These are phyloP conservation scores for Aurinia saxatilis DNA, from an alignment of 345 rosid genomes.

Conservation along the genomic window DNA sequence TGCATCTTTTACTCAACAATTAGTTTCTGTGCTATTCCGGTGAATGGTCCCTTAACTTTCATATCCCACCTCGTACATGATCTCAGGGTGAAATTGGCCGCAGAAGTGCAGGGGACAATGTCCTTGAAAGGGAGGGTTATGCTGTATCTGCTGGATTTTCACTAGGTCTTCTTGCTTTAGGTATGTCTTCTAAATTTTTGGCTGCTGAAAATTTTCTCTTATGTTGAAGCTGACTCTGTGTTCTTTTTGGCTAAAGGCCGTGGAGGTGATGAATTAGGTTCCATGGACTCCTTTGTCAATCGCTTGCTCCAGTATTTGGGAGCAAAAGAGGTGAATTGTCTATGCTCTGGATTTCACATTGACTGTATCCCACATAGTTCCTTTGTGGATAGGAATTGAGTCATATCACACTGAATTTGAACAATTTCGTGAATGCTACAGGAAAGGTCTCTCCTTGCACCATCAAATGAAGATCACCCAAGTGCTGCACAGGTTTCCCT, in stretches of 20 bases:
- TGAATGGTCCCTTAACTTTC: conserved; percentile 10
- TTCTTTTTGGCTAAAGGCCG: conserved; percentile 57
- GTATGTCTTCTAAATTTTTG: conserved; percentile 36
- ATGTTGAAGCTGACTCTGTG: conserved; percentile 7
- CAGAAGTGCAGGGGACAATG: conserved; percentile 97
- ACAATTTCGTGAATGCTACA: conserved; percentile 38
- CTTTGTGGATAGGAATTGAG: conserved; percentile 6
- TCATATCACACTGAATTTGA: not conserved
- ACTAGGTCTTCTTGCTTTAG: conserved; percentile 92
- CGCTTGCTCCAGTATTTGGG: conserved; percentile 81
- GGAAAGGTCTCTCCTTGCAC: conserved; percentile 43
- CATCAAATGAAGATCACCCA: conserved; percentile 56
- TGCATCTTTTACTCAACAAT: not conserved
- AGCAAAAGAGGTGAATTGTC: conserved; percentile 69
- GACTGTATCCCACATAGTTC: conserved; percentile 13
- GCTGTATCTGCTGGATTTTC: conserved; percentile 99
- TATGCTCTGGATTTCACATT: conserved; percentile 30
- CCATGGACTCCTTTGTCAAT: conserved; percentile 64
- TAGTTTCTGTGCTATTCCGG: not conserved
- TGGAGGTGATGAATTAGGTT: conserved; percentile 76
- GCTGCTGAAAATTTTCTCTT: not conserved
- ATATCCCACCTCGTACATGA: conserved; percentile 19
- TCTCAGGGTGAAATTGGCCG: conserved; percentile 90
- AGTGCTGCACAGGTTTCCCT: conserved; percentile 66
- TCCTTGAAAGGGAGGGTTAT: conserved; percentile 98